Base-by-base conservation (phyloP, 371 early-diverging fungal genomes). In the Mortierella sp. region DNA sequence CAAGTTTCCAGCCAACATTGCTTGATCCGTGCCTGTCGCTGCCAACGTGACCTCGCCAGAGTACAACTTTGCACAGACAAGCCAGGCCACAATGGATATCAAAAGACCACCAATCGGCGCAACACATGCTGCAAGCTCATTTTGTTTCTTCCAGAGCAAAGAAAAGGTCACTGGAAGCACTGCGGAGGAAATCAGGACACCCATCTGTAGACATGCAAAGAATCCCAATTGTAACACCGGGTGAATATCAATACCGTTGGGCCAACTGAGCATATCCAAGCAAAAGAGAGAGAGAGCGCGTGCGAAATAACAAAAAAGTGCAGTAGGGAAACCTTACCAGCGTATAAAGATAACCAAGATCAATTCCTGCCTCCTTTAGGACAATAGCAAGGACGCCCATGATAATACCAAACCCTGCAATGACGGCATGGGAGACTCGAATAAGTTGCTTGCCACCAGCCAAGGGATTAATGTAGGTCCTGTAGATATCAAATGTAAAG, bases 1-100 rank as follows among this genome's bases (percentile, higher is more conserved):
- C 28, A 91, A 57, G 66, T 92, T 92, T 19, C 92, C 92, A 6
- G 92, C 87, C 80, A 92, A 84, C 90, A 92, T 90, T 11, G 92
- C 92, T 37, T 86, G 84, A 61, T 92, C 89, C 25, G 84, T 85
- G 43, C 87, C 85, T 1, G 92, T 89, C 3, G 85, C 81, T 3
- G 75, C 80, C 2, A 92, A 64, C 4, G 84, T 88, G 62, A 92
- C 81, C 21, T 80, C 84, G 12, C 89, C 90, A 58, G 84, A 86
- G 53, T 87, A 75, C 1, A 75, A 57, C 47, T 87, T 70, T 0
- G 90, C 88, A 1, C 86, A 85, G 11, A 82, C 84, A 28, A 92
- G 74, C 92, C 92, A 92, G 7, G 90, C 86, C 14, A 81, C 80
- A 18, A 92, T 44, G 0, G 90, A 90, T 26, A 80, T 71, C 19